These are phyloP conservation scores for Wickerhamomyces sp. DNA, from an alignment of 1,139 yeast species.

Conservation along the genomic window DNA sequence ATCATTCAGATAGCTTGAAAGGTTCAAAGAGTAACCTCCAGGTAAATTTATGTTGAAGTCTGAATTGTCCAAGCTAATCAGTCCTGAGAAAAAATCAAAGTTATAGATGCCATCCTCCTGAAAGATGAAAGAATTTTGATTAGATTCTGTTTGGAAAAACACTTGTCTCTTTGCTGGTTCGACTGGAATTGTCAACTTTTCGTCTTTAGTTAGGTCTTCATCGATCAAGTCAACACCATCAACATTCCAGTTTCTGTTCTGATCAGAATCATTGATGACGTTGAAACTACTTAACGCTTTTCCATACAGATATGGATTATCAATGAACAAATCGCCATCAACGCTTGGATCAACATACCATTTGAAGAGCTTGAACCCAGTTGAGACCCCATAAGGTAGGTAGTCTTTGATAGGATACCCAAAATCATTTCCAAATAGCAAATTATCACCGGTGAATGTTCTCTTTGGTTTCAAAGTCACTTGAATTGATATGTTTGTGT, in stretches of 20 bases:
- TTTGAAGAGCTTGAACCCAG: conserved; percentile 42
- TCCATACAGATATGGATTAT: conserved; percentile 60
- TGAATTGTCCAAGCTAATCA: conserved; percentile 34
- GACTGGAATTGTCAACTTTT: conserved; percentile 14
- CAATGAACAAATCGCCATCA: conserved; percentile 57
- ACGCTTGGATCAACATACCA: conserved; percentile 54
- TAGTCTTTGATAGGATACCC: conserved; percentile 52
- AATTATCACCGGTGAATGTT: conserved; percentile 39
- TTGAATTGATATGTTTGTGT: conserved; percentile 20
- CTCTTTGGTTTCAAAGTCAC: conserved; percentile 16
- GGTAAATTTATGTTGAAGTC: conserved; percentile 38
- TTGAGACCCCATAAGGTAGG: conserved; percentile 57
- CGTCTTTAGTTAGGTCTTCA: conserved; percentile 6
- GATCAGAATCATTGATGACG: conserved; percentile 16
- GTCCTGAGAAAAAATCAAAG: conserved; percentile 41
- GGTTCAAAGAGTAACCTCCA: conserved; percentile 36
- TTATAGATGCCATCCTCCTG: conserved; percentile 28
- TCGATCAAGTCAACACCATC: conserved; percentile 1
- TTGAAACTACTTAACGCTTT: conserved; percentile 57
- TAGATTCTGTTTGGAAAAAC: conserved; percentile 26
- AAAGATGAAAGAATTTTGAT: conserved; percentile 29
- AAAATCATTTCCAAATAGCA: conserved; percentile 69
- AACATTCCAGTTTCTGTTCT: no score
- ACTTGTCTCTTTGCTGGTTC: conserved; percentile 26
- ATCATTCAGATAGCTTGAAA: conserved; percentile 35